Evolutionary conservation across 192 early-diverging fungal species (phyloP).

Genomic region (Coemansia sp.): DNA sequence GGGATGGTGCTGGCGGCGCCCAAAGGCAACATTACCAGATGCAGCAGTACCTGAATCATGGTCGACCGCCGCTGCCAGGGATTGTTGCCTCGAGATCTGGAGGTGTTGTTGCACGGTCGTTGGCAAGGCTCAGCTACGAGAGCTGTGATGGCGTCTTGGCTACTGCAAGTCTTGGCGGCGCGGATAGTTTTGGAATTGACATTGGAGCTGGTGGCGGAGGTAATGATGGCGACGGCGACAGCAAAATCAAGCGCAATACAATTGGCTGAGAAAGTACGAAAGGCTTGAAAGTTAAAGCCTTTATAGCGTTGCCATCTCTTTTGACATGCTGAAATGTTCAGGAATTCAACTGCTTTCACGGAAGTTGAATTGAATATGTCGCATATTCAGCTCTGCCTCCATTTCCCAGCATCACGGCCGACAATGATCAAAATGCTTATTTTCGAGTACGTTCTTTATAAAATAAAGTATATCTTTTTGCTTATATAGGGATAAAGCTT

Average conservation of each 20-base stretch:
- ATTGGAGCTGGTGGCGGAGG: neutral
- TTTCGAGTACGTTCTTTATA: no score
- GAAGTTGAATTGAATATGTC: no score
- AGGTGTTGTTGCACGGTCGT: slow-evolving; percentile 4
- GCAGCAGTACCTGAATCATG: neutral
- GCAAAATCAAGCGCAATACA: slow-evolving; percentile 9
- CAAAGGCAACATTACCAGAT: neutral
- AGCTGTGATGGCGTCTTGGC: neutral
- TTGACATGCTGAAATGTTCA: no score
- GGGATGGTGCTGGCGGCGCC: neutral
- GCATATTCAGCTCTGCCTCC: no score
- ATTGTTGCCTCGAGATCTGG: neutral
- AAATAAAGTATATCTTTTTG: no score
- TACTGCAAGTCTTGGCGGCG: slow-evolving; percentile 1
- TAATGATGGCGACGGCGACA: neutral
- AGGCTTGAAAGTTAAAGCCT: neutral
- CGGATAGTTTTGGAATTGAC: neutral
- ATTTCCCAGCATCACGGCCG: no score
- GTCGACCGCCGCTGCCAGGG: neutral
- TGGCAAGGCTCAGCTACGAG: slow-evolving; percentile 11
- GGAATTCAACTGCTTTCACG: no score
- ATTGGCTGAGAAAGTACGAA: neutral
- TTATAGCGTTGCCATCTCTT: neutral
- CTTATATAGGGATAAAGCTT: no score
- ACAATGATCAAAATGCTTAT: no score